These are phyloP conservation scores for Centrapalus pauciflorus DNA, from an alignment of 129 eudicot genomes.

Conservation along the genomic window DNA sequence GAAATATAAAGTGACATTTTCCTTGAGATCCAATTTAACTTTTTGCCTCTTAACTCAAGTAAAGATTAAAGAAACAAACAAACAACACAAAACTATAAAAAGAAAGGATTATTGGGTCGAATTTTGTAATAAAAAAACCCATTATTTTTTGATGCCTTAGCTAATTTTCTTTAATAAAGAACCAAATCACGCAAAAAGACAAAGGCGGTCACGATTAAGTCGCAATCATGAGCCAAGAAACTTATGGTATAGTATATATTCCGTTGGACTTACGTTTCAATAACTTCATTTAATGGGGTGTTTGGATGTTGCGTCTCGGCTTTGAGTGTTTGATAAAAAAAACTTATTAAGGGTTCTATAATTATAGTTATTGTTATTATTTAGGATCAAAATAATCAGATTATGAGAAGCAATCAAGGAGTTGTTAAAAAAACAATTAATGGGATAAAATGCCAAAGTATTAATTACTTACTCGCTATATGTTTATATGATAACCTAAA, in stretches of 20 bases:
- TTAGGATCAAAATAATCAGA: too few relatives aligned
- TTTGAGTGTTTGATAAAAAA: too few relatives aligned
- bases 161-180: constrained; percentile 13
- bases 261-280: constrained; percentile 18
- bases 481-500: too few relatives aligned
- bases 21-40: constrained; percentile 35
- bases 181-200: constrained; percentile 26
- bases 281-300: too few relatives aligned
- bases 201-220: constrained; percentile 28
- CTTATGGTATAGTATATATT: constrained; percentile 24
- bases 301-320: too few relatives aligned
- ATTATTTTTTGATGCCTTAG: constrained; percentile 14
- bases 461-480: too few relatives aligned
- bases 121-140: constrained; percentile 18
- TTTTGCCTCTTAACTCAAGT: constrained; percentile 25
- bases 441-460: too few relatives aligned
- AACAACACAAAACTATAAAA: constrained; percentile 24
- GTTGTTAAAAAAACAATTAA: too few relatives aligned
- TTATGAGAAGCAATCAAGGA: too few relatives aligned
- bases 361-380: too few relatives aligned
- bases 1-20: constrained; percentile 12
- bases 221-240: constrained; percentile 25
- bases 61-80: constrained; percentile 31
- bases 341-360: too few relatives aligned
- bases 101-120: constrained; percentile 26